Evolutionary conservation across 1,139 yeast species (phyloP).

Genomic region (Ogataea hybrid): DNA sequence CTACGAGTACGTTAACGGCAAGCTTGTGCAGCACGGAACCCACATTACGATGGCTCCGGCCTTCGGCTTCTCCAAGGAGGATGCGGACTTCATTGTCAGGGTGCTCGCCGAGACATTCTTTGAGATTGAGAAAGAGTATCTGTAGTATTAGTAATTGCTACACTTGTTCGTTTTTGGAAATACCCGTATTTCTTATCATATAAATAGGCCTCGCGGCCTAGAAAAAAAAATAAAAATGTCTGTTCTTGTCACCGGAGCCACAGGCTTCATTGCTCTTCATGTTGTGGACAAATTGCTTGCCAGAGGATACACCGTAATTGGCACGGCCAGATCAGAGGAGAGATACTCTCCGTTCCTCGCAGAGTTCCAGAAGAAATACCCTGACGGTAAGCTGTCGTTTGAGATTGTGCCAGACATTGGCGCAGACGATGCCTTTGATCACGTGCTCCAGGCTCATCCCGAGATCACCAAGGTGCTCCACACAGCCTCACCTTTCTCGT

Average conservation of each 20-base stretch:
- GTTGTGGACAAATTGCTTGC: constrained; percentile 20
- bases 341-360: constrained; percentile 43
- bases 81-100: constrained; percentile 43
- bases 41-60: constrained; percentile 52
- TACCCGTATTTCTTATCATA: not conserved
- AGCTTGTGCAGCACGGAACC: constrained; percentile 38
- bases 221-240: constrained; percentile 11
- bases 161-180: constrained; percentile 1
- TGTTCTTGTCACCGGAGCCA: constrained; percentile 36
- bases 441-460: constrained; percentile 45
- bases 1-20: constrained; percentile 31
- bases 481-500: constrained; percentile 54
- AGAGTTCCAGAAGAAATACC: constrained; percentile 36
- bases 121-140: constrained; percentile 27
- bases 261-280: constrained; percentile 35
- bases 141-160: not conserved
- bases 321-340: constrained; percentile 52
- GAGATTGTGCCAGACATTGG: constrained; percentile 54
- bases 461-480: constrained; percentile 55
- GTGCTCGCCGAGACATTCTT: constrained; percentile 26
- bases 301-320: constrained; percentile 51
- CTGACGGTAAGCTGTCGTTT: constrained; percentile 38
- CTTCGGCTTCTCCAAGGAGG: constrained; percentile 43
- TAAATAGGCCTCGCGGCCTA: not conserved
- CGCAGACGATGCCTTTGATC: constrained; percentile 47